phyloP scores from a whole-genome alignment of 192 early-diverging fungal species.

The Umbelopsis ramanniana region DNA sequence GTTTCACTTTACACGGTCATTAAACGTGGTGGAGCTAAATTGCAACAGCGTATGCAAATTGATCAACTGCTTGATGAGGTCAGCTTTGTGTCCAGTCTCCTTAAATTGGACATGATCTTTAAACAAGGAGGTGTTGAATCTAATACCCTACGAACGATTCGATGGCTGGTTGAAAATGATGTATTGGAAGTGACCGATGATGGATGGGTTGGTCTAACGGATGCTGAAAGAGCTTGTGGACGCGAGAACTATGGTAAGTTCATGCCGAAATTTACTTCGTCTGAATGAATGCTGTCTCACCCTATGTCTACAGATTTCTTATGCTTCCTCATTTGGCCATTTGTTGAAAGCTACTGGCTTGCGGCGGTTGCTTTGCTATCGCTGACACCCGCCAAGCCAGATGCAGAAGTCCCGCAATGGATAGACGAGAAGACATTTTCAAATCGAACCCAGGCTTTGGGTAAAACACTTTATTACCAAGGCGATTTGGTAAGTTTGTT shows the following conservation, averaged over 20 bases:
- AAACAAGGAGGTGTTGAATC: slow-evolving; percentile 69
- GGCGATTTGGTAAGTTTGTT: slow-evolving; percentile 54
- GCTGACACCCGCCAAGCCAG: slow-evolving; percentile 39
- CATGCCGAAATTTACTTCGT: not conserved
- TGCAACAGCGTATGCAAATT: slow-evolving; percentile 64
- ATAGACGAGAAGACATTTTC: slow-evolving; percentile 73
- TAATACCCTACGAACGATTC: slow-evolving; percentile 66
- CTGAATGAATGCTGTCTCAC: not conserved
- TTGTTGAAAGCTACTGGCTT: slow-evolving; percentile 88
- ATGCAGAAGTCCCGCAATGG: slow-evolving; percentile 52
- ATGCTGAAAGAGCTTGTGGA: slow-evolving; percentile 54
- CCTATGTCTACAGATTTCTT: slow-evolving; percentile 62
- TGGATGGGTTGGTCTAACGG: slow-evolving; percentile 53
- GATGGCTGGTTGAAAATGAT: slow-evolving; percentile 56
- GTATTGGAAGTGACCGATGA: slow-evolving; percentile 53
- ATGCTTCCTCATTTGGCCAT: slow-evolving; percentile 88
- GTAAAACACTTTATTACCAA: slow-evolving; percentile 86
- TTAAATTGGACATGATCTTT: slow-evolving; percentile 85
- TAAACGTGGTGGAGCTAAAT: slow-evolving; percentile 75
- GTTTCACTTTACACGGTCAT: slow-evolving; percentile 78
- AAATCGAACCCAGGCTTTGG: slow-evolving; percentile 73
- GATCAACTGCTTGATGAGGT: slow-evolving; percentile 64
- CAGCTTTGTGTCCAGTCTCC: slow-evolving; percentile 72
- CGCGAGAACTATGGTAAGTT: slow-evolving; percentile 65
- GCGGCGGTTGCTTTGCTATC: slow-evolving; percentile 51